Evolutionary conservation across 805 yeast species (phyloP).

Genomic region (Saccharomycopsis schoenii): DNA sequence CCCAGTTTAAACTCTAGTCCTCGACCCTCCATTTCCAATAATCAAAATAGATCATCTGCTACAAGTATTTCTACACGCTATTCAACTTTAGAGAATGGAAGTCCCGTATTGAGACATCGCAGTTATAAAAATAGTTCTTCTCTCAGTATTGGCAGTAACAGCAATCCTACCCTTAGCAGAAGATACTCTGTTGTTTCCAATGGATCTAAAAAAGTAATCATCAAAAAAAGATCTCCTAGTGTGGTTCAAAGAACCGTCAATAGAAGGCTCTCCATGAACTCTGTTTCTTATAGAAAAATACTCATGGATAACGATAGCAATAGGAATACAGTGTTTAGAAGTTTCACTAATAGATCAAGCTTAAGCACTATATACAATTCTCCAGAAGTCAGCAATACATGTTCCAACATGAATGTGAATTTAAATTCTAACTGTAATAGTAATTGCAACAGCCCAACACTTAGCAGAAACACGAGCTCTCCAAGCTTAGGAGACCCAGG

Average conservation of each 20-base stretch:
- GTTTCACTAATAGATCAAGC: not conserved
- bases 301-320: not conserved
- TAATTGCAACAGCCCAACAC: not conserved
- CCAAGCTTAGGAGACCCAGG: not conserved
- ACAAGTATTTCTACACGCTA: not conserved
- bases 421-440: not conserved
- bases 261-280: not conserved
- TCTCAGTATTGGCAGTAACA: not conserved
- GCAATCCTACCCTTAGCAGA: not conserved
- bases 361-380: not conserved
- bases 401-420: not conserved
- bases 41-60: not conserved
- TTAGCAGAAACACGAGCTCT: not conserved
- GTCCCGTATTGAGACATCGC: not conserved
- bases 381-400: not conserved
- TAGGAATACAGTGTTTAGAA: not conserved
- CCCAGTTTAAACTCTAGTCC: not conserved
- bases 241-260: not conserved
- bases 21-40: not conserved
- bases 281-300: not conserved
- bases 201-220: slow-evolving; percentile 4
- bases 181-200: slow-evolving; percentile 8
- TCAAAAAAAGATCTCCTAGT: slow-evolving; percentile 5
- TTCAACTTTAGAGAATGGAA: not conserved
- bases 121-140: not conserved